Evolutionary conservation across 768 basidiomycete species (phyloP).

Genomic region (Piloderma croceum): DNA sequence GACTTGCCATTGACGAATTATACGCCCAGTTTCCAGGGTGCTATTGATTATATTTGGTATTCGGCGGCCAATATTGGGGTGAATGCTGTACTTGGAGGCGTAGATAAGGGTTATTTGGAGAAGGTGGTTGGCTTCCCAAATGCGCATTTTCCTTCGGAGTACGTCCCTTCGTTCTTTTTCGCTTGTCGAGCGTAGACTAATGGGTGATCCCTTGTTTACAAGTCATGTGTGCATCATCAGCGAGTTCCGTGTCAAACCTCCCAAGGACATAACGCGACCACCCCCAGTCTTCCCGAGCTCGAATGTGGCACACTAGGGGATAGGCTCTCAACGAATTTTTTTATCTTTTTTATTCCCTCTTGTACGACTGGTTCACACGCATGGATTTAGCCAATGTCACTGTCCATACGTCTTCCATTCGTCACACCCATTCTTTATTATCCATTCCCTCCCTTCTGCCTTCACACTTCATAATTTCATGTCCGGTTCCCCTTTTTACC

Average conservation of each 20-base stretch:
- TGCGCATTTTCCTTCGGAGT: constrained; percentile 96
- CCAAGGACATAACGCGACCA: constrained; percentile 40
- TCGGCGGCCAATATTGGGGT: constrained; percentile 65
- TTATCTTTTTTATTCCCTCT: constrained; percentile 5
- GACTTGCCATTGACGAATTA: constrained; percentile 82
- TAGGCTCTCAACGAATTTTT: constrained; percentile 10
- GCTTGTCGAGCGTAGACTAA: constrained; percentile 2
- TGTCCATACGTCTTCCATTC: constrained; percentile 24
- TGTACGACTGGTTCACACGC: constrained; percentile 9
- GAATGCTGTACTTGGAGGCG: constrained; percentile 82
- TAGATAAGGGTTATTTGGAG: constrained; percentile 78
- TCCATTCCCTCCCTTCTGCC: constrained; percentile 14
- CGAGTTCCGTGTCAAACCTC: constrained; percentile 79
- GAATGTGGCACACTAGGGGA: constrained; percentile 4
- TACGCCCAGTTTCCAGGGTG: constrained; percentile 80
- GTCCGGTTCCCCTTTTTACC: constrained; percentile 17
- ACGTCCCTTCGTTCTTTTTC: constrained; percentile 30
- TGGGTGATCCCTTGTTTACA: constrained; percentile 10
- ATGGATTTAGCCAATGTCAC: constrained; percentile 8
- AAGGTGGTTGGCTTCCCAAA: constrained; percentile 97
- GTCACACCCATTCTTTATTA: constrained; percentile 13
- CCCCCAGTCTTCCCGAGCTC: constrained; percentile 35
- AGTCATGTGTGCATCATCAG: constrained; percentile 70
- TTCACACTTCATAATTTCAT: constrained; percentile 11
- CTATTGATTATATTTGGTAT: constrained; percentile 95